Percentiles rank a stretch among this genome's conserved stretches.
Evolutionary conservation across 306 rosid genomes (phyloP).

Genomic region (Fagus crenata): DNA sequence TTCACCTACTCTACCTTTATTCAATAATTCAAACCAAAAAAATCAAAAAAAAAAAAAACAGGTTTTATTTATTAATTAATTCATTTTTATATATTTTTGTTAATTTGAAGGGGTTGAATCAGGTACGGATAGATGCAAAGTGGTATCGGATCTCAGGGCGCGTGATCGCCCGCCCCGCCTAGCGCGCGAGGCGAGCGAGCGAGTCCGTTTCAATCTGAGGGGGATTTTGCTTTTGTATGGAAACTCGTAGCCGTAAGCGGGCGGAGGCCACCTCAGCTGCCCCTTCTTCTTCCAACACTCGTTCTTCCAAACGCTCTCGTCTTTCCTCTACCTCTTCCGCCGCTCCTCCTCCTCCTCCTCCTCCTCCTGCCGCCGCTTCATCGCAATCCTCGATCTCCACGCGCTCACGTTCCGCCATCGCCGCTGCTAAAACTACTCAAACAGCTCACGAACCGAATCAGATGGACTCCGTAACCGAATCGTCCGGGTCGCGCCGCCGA

Average conservation of each 20-base stretch:
- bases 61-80: too few relatives aligned
- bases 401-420: conserved; percentile 66
- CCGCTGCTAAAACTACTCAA: conserved; percentile 41
- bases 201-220: conserved; percentile 54
- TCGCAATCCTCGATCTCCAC: conserved; percentile 48
- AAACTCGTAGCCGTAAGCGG: conserved; percentile 99
- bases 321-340: conserved; percentile 23
- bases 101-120: neutral
- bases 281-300: conserved; percentile 94
- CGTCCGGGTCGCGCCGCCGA: conserved; percentile 82
- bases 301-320: conserved; percentile 78
- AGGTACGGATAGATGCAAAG: conserved; percentile 32
- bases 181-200: conserved; percentile 46
- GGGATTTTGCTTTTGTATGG: conserved; percentile 98
- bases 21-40: neutral
- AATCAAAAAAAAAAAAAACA: neutral
- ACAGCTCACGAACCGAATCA: conserved; percentile 31
- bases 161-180: conserved; percentile 47
- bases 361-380: conserved; percentile 27
- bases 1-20: too few relatives aligned
- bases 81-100: too few relatives aligned
- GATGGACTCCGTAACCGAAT: conserved; percentile 83
- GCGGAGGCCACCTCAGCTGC: conserved; percentile 99
- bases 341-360: conserved; percentile 34
- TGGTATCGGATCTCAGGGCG: conserved; percentile 39